Evolutionary conservation across 129 eudicot species (phyloP).

Genomic region (Artemisia tridentata): DNA sequence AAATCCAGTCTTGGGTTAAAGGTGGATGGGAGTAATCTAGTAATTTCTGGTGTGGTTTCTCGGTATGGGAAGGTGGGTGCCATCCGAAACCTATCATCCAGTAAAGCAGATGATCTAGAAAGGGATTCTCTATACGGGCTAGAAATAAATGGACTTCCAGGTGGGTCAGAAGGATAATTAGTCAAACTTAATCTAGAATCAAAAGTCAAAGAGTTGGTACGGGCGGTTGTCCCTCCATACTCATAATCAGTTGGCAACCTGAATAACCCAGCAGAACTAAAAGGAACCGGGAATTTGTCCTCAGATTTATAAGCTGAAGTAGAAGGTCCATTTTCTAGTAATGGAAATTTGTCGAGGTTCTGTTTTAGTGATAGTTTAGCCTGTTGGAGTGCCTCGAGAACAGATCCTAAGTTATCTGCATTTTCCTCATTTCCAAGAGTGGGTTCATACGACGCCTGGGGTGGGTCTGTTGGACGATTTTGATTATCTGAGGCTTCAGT

Average conservation of each 20-base stretch:
- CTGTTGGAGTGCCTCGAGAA: conserved; percentile 75
- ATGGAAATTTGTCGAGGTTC: conserved; percentile 37
- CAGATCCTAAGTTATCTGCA: conserved; percentile 47
- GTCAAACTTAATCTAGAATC: conserved; percentile 38
- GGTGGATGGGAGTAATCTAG: conserved; percentile 20
- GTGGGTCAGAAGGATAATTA: conserved; percentile 29
- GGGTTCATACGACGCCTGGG: conserved; percentile 29
- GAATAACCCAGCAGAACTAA: conserved; percentile 55
- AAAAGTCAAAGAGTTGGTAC: conserved; percentile 26
- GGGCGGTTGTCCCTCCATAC: conserved; percentile 30
- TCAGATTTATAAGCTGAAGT: conserved; percentile 24
- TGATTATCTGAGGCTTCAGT: conserved; percentile 23
- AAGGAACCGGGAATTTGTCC: conserved; percentile 50
- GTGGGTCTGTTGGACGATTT: conserved; percentile 15
- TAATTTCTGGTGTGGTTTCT: conserved; percentile 36
- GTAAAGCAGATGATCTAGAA: conserved; percentile 38
- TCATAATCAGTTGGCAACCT: conserved; percentile 74
- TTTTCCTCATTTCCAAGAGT: conserved; percentile 38
- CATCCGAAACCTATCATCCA: conserved; percentile 33
- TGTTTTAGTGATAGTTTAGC: conserved; percentile 70
- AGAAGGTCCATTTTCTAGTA: conserved; percentile 33
- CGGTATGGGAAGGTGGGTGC: conserved; percentile 42
- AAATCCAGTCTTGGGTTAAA: conserved; percentile 13
- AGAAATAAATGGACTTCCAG: conserved; percentile 23
- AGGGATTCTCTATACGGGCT: conserved; percentile 37